Base-by-base conservation (phyloP, 225 moss, liverwort and hornwort genomes). In the Polytrichum commune region DNA sequence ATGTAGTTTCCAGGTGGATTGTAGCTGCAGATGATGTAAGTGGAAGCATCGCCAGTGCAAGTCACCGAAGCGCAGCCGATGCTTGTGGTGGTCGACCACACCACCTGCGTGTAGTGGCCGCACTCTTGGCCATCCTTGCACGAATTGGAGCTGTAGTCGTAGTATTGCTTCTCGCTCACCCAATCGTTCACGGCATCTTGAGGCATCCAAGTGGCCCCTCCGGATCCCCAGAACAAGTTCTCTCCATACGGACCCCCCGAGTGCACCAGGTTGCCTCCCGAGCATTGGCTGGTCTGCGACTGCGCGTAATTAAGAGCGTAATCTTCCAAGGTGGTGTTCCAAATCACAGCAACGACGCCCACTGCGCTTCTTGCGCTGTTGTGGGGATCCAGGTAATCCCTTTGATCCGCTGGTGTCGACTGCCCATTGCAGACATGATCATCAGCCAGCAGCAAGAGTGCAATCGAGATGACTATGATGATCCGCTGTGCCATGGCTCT, bases 21-120 rank as follows among this genome's bases (percentile, higher is more conserved):
- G 27, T 77, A 77, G 72, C 64, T 86, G 82, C 77, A 82, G 27
- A 79, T 72, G 19, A 74, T 72, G 69, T 77, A 77, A 27, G 70
- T 82, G 26, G 73, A 76, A 57, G 79, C 76, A 26, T 77, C 79
- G 6, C 62, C 70, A 6, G 64, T 27, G 35, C 86, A 86, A 5
- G 1, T 24, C 27, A 77, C 73, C 2, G 72, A 60, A 20, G 77
- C 82, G 61, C 82, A 86, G 26, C 85, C 84, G 0, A 84, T 3
- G 4, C 32, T 8, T 46, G 55, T 67, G 16, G 75, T 68, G 4
- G 30, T 53, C 68, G 35, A 46, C 83, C 82, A 82, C 28, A 82
- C 74, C 10, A 82, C 74, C 78, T 82, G 82, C 28, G 72, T 74
- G 67, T 74, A 74, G 24, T 74, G 74, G 29, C 74, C 74, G 58